Evolutionary conservation across 2,329 filamentous ascomycete species (phyloP), one percentile per base, ranked within the genome.

Genomic region (Fusarium mangiferae): DNA sequence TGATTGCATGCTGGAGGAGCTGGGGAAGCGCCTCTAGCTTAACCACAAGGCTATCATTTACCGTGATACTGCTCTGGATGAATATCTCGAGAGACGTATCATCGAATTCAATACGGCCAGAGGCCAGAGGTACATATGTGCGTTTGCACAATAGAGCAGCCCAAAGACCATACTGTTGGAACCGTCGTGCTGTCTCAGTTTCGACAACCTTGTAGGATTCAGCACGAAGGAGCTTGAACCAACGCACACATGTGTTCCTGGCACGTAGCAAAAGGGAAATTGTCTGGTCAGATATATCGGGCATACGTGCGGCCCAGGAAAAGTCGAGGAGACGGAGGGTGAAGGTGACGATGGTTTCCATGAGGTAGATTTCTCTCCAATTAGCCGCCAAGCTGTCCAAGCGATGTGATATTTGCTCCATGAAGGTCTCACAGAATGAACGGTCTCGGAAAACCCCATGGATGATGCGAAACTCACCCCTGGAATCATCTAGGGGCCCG

Each of bases 311-410:
- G 22, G 55, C 70, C 54, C 51, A 74, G 3, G 74, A 44, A 15
- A 62, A 28, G 61, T 74, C 49, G 51, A 75, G 83, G 8, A 78
- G 73, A 7, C 88, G 85, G 5, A 90, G 75, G 1, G 83, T 75
- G 5, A 93, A 73, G 0, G 85, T 87, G 18, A 92, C 83, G 11
- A 92, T 64, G 0, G 86, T 84, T 13, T 90, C 87, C 89, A 93
- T 91, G 17, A 86, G 83, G 56, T 88, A 79, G 0, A 81, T 84
- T 72, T 92, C 91, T 1, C 90, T 84, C 88, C 89, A 92, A 46
- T 91, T 93, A 0, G 82, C 79, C 0, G 81, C 79, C 20, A 93
- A 85, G 0, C 78, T 78, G 1, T 83, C 77, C 0, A 92, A 66
- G 2, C 82, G 80, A 7, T 69, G 71, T 62, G 81, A 74, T 0